Conservation (phyloP, 768 basidiomycete genomes). For the Pleurotus salmoneostramineus region DNA sequence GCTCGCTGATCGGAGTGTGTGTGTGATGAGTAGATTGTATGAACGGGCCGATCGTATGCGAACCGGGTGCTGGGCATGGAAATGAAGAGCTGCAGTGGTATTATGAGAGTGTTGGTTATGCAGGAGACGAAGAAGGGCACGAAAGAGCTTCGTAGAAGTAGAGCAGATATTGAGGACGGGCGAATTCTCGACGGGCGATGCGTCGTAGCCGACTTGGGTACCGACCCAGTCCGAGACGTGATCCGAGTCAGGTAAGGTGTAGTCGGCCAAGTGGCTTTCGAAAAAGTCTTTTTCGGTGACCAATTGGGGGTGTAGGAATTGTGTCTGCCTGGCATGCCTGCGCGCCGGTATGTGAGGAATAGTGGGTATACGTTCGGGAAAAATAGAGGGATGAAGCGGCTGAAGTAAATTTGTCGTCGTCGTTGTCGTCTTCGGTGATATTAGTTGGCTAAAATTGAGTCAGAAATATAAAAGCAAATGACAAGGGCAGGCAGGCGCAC, state of each 20-base stretch:
- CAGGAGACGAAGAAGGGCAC: constrained; percentile 37
- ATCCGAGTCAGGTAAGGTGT: neutral
- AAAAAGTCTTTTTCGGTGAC: neutral
- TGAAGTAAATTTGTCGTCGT: neutral
- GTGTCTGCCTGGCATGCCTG: neutral
- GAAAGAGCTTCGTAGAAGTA: constrained; percentile 26
- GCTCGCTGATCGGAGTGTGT: constrained; percentile 48
- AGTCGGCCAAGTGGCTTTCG: neutral
- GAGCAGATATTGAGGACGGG: neutral
- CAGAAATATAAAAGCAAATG: neutral
- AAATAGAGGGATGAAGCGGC: neutral
- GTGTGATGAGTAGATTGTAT: constrained; percentile 39
- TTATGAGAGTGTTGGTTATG: constrained; percentile 24
- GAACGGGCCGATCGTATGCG: constrained; percentile 35
- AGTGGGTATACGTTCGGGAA: neutral
- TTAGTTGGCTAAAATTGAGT: too few species aligned
- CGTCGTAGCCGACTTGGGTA: neutral
- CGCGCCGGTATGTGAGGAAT: neutral
- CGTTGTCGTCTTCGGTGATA: too few species aligned
- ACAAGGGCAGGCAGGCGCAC: neutral
- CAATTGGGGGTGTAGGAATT: neutral
- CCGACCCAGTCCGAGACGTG: neutral
- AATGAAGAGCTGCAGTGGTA: constrained; percentile 37
- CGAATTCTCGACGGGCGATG: neutral
- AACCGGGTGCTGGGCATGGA: constrained; percentile 34